Conservation (phyloP, 106 monocot species). For the Hemerocallis citrina region DNA sequence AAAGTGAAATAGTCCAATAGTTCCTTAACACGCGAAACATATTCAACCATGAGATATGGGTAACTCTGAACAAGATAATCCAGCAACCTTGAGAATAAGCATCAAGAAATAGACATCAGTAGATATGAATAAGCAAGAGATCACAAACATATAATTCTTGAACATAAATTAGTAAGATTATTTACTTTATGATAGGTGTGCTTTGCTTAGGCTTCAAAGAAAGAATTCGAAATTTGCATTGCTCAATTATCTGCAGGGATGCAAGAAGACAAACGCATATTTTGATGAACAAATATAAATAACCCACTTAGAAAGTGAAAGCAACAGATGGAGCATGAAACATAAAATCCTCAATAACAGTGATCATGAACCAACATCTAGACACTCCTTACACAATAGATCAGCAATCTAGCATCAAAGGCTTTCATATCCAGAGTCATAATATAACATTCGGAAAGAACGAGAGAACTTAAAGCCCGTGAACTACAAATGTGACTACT, state of each 20-base stretch:
- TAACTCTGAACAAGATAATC: slow-evolving; percentile 51
- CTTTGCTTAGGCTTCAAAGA: slow-evolving; percentile 66
- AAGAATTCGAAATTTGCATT: slow-evolving; percentile 79
- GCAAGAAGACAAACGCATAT: background rate
- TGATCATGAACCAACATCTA: background rate
- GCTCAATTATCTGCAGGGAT: slow-evolving; percentile 62
- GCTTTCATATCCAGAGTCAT: background rate
- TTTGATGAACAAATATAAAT: background rate
- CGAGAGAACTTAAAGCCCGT: background rate
- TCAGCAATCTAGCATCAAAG: background rate
- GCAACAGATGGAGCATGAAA: background rate
- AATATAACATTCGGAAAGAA: background rate
- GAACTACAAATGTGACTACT: too few relatives aligned
- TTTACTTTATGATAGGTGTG: slow-evolving; percentile 57
- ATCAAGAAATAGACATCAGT: background rate
- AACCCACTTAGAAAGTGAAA: background rate
- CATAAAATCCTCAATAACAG: background rate
- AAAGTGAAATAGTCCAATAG: slow-evolving; percentile 86
- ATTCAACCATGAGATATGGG: slow-evolving; percentile 67
- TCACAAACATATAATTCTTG: background rate
- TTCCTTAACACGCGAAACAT: slow-evolving; percentile 70
- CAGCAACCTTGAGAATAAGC: slow-evolving; percentile 45
- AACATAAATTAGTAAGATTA: background rate
- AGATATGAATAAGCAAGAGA: slow-evolving; percentile 2
- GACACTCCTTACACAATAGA: background rate